Base-by-base conservation (phyloP, 75 land plant genomes). In the Chamaecyparis obtusa region DNA sequence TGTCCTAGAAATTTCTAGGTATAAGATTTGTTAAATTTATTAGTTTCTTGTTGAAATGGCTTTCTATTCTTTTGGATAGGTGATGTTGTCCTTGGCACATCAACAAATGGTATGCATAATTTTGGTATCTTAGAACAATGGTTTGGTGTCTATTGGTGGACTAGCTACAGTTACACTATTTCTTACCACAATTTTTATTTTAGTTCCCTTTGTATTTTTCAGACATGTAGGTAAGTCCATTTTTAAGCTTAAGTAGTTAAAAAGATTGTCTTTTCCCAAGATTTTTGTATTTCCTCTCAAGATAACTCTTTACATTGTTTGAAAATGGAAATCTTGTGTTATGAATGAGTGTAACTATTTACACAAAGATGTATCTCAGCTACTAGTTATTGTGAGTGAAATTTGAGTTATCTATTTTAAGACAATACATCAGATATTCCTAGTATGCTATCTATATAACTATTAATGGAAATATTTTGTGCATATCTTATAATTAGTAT, bases 101-200 rank as follows among this genome's bases (percentile, higher is more conserved):
- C 84, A 76, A 55, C 60, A 41, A 78, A 80, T 54, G 88, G 84
- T 9, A 60, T 84, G 4, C 90, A 88, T 87, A 88, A 91, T 83
- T 85, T 87, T 30, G 92, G 93, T 41, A 88, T 92, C 13, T 84
- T 92, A n/a, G 92, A 91, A 57, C 89, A 91, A 85, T 92, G 90
- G 92, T 86, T 85, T 81, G 92, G 92, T 67, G 81, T 78, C 33
- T 77, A 85, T 3, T 90, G 93, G 93, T 92, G 93, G 93, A 92
- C 88, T 55, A 81, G 87, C 43, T 39, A 90, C 72, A 30, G 57
- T 84, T 76, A 88, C 87, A 19, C 92, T 92, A 37, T 56, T 90
- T 49, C 37, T 91, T 41, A 90, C 89, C 83, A 92, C 91, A 36
- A 36, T 88, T 19, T 57, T 92, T 32, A 44, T 92, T 37, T 86